These are phyloP conservation scores for Scheffersomyces illinoinensis DNA, from an alignment of 1,139 yeast genomes.

Conservation along the genomic window DNA sequence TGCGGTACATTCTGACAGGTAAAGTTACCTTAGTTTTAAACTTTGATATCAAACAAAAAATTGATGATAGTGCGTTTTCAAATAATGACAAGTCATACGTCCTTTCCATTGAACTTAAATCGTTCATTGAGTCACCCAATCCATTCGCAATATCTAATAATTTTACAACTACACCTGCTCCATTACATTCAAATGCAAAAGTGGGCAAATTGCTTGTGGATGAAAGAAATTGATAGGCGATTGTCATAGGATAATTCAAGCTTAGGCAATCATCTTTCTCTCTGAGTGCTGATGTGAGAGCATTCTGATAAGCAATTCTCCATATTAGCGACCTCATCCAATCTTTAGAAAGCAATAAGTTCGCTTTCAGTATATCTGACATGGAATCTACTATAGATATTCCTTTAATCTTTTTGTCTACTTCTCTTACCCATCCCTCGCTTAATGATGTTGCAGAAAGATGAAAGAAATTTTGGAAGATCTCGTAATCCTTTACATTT, in stretches of 20 bases:
- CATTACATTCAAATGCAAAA: slow-evolving; percentile 17
- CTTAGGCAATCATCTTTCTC: slow-evolving; percentile 5
- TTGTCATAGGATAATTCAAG: slow-evolving; percentile 11
- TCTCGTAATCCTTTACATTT: not conserved
- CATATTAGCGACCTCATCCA: slow-evolving; percentile 26
- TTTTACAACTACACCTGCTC: slow-evolving; percentile 11
- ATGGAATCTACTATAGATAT: slow-evolving; percentile 9
- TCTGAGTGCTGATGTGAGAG: slow-evolving; percentile 6
- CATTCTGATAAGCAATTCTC: slow-evolving; percentile 20
- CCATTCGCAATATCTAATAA: slow-evolving; percentile 10
- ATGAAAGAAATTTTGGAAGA: not conserved
- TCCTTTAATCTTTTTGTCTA: slow-evolving; percentile 15
- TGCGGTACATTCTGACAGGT: slow-evolving; percentile 6
- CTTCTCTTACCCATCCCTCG: slow-evolving; percentile 14
- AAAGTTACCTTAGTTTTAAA: slow-evolving; percentile 8
- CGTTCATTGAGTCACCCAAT: slow-evolving; percentile 1
- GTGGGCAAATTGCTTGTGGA: slow-evolving; percentile 13
- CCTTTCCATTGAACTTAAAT: not conserved
- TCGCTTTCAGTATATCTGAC: slow-evolving; percentile 25
- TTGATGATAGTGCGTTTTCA: slow-evolving; percentile 1
- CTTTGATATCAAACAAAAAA: slow-evolving; percentile 6
- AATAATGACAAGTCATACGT: not conserved
- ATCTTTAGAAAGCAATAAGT: slow-evolving; percentile 18
- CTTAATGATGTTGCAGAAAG: not conserved
- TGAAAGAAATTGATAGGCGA: slow-evolving; percentile 13